A percentile compares a stretch with the other conserved stretches of the same genome.
phyloP scores from a whole-genome alignment of 2,329 filamentous ascomycete genomes.

The Verticillium alfalfae region DNA sequence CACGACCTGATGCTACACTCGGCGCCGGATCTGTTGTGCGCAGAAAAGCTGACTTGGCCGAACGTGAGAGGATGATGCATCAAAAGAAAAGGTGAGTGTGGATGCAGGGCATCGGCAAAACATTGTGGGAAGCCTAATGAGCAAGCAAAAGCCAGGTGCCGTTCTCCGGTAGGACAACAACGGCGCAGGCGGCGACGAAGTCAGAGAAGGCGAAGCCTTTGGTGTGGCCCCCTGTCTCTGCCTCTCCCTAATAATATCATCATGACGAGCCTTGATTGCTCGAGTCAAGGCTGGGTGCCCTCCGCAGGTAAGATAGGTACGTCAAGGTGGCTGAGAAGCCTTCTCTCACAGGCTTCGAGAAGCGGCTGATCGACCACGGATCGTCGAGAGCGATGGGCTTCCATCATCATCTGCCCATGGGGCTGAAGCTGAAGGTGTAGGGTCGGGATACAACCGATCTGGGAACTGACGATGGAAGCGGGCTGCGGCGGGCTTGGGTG shows the following conservation, averaged over 20 bases:
- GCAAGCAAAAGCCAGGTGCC: background rate
- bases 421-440: background rate
- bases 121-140: background rate
- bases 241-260: constrained; percentile 1
- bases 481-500: background rate
- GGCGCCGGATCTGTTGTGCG: background rate
- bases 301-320: background rate
- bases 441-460: too few relatives aligned
- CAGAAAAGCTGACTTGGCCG: constrained; percentile 6
- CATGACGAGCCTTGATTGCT: background rate
- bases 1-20: background rate
- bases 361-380: background rate
- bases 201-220: background rate
- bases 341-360: background rate
- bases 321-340: background rate
- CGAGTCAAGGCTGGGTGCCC: background rate
- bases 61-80: constrained; percentile 8
- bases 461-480: too few relatives aligned
- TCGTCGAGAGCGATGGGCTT: background rate
- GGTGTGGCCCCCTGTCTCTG: background rate
- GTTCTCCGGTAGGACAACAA: background rate
- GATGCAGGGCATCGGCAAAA: background rate
- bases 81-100: background rate
- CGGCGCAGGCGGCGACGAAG: background rate
- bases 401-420: background rate